phyloP scores from a whole-genome alignment of 2,329 filamentous ascomycete genomes.

The Fusarium sp. region DNA sequence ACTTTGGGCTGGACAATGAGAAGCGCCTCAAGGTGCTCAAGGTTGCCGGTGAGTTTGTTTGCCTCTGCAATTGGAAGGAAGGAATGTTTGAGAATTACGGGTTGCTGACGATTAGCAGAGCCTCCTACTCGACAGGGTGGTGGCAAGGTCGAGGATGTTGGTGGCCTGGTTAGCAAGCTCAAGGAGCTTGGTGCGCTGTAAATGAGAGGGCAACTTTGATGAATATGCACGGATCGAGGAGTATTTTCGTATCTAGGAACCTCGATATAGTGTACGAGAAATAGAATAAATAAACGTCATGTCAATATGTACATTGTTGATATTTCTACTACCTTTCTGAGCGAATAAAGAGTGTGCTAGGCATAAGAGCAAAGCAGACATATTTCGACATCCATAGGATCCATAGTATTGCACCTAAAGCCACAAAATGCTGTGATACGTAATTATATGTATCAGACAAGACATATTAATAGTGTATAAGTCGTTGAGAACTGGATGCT shows the following conservation, averaged over 20 bases:
- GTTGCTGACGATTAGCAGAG: conserved; percentile 63
- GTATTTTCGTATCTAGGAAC: not conserved
- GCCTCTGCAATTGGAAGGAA: not conserved
- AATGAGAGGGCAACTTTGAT: conserved; percentile 17
- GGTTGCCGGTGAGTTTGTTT: conserved; percentile 74
- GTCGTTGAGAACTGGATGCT: not conserved
- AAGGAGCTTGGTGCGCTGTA: conserved; percentile 96
- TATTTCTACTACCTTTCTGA: not conserved
- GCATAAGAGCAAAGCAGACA: not conserved
- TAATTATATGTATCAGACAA: not conserved
- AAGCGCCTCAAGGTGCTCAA: conserved; percentile 88
- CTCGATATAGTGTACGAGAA: not conserved
- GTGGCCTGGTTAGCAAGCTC: conserved; percentile 91
- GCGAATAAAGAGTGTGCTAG: not conserved
- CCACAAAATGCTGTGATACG: not conserved
- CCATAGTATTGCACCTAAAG: not conserved
- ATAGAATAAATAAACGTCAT: not conserved
- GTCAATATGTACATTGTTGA: not conserved
- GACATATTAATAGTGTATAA: not conserved
- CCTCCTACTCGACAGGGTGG: conserved; percentile 89
- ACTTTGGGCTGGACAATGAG: conserved; percentile 81
- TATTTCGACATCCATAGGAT: not conserved
- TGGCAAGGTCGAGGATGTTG: conserved; percentile 96
- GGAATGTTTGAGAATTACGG: not conserved
- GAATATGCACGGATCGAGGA: not conserved